Conservation (phyloP, 768 basidiomycete species). For the Lactifluus rugatus region DNA sequence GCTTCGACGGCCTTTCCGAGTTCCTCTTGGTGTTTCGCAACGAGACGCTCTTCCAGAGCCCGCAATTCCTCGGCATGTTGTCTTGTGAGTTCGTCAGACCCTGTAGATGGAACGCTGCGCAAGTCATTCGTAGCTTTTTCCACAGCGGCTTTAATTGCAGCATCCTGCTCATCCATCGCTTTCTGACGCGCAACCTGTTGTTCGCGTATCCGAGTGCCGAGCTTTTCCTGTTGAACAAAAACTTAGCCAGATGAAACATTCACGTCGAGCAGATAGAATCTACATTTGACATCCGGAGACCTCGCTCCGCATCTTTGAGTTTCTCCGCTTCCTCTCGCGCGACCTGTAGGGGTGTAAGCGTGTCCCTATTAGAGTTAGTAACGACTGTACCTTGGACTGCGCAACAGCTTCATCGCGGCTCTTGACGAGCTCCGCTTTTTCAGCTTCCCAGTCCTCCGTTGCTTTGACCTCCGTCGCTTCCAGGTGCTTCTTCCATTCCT, state of each 20-base stretch:
- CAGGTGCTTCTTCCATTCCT: constrained; percentile 30
- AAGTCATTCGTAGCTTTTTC: constrained; percentile 45
- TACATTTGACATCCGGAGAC: constrained; percentile 22
- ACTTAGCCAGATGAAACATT: not conserved
- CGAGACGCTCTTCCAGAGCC: constrained; percentile 43
- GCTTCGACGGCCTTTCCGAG: constrained; percentile 38
- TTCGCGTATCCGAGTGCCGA: constrained; percentile 32
- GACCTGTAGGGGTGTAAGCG: constrained; percentile 11
- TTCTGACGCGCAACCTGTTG: constrained; percentile 46
- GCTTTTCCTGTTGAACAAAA: constrained; percentile 40
- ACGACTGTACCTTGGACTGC: constrained; percentile 42
- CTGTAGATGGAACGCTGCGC: constrained; percentile 21
- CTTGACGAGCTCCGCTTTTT: constrained; percentile 49
- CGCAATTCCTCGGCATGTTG: constrained; percentile 54
- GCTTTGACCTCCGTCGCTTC: constrained; percentile 19
- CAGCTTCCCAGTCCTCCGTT: constrained; percentile 42
- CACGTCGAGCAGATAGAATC: not conserved
- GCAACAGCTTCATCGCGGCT: constrained; percentile 51
- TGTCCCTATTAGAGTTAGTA: not conserved
- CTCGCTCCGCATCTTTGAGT: constrained; percentile 20
- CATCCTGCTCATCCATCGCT: constrained; percentile 39
- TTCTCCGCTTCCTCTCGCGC: constrained; percentile 22
- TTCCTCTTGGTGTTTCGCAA: constrained; percentile 43
- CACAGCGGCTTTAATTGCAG: constrained; percentile 46
- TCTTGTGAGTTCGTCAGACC: constrained; percentile 34